A percentile compares a stretch with the other conserved stretches of the same genome.
Conservation (phyloP, 2,329 filamentous ascomycete species). For the Epichloe brachyelytri region DNA sequence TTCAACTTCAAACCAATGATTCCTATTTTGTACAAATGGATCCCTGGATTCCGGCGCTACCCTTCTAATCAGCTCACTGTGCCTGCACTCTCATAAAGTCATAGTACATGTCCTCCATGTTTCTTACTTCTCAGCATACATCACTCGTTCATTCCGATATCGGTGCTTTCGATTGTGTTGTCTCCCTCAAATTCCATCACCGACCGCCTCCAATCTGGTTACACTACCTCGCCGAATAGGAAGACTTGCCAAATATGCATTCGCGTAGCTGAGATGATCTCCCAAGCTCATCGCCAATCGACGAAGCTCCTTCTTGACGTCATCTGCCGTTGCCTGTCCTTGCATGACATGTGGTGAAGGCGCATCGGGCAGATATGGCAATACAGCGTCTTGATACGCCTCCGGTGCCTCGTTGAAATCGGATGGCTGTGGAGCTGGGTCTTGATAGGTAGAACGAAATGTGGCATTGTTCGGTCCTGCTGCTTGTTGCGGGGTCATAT, state of each 20-base stretch:
- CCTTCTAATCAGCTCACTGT: background rate
- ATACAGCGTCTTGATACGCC: slow-evolving; percentile 8
- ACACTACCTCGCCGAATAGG: slow-evolving; percentile 22
- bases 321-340: slow-evolving; percentile 35
- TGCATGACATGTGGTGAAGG: slow-evolving; percentile 42
- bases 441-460: slow-evolving; percentile 4
- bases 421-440: slow-evolving; percentile 11
- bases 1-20: background rate
- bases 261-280: slow-evolving; percentile 34
- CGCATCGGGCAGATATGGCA: slow-evolving; percentile 29
- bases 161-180: too few species aligned
- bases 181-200: background rate
- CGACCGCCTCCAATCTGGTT: slow-evolving; percentile 11
- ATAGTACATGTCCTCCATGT: background rate
- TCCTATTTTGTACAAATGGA: background rate
- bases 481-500: slow-evolving; percentile 20
- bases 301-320: slow-evolving; percentile 38
- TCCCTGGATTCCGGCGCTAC: background rate
- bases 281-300: slow-evolving; percentile 35
- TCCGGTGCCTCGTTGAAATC: slow-evolving; percentile 8
- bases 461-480: slow-evolving; percentile 9
- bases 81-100: background rate
- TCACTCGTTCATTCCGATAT: background rate
- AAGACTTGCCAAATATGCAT: slow-evolving; percentile 30
- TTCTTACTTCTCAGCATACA: background rate